A percentile compares a stretch with the other conserved stretches of the same genome.
phyloP scores from a whole-genome alignment of 176 grass and related monocot genomes.

The Phoenix roebelenii region DNA sequence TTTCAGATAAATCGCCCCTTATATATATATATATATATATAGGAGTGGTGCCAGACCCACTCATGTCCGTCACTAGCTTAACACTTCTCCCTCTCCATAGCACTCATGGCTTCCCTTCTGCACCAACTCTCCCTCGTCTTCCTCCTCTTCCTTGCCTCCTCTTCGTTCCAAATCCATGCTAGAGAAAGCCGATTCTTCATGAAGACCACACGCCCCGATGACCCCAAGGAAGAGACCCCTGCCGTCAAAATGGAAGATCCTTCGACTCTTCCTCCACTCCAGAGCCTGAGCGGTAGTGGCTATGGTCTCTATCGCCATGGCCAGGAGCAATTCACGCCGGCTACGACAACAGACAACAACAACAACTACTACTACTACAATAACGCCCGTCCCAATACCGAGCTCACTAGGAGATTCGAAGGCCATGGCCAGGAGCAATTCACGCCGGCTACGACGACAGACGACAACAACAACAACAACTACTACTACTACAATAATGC shows the following conservation, averaged over 20 bases:
- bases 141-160: constrained; percentile 7
- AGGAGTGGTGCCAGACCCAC: no score
- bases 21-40: no score
- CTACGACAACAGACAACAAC: background rate
- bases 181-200: constrained; percentile 21
- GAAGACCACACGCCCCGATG: constrained; percentile 11
- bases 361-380: background rate
- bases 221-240: background rate
- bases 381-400: background rate
- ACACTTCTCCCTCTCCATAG: background rate
- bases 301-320: constrained; percentile 32
- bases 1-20: no score
- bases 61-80: no score
- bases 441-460: constrained; percentile 10
- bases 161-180: background rate
- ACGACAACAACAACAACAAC: background rate
- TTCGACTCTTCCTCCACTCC: constrained; percentile 1
- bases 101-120: constrained; percentile 12
- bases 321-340: constrained; percentile 8
- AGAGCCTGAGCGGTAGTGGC: constrained; percentile 11
- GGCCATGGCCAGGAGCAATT: constrained; percentile 1
- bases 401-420: no score
- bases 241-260: background rate
- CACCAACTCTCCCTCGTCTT: constrained; percentile 7
- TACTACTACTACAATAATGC: background rate